Base-by-base conservation (phyloP, 2,329 filamentous ascomycete genomes). In the Neofusicoccum kwambonambiense region DNA sequence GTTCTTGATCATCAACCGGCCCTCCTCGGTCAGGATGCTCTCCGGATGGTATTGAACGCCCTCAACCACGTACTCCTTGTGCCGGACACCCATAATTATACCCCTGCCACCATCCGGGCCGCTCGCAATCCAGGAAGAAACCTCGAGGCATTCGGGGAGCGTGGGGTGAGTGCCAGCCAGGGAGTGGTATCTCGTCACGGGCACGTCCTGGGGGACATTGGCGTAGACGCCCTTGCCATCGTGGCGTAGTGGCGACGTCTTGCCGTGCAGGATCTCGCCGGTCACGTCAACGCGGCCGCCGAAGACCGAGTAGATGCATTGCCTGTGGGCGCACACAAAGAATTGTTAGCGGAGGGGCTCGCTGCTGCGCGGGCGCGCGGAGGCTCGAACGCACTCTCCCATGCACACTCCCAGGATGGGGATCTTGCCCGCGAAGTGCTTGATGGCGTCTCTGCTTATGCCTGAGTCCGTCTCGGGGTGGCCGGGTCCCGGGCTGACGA, bases 1-100 rank as follows among this genome's bases (percentile, higher is more conserved):
- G 78, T 98, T 99, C 74, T 88, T 89, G 75, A 99, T 87, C 91
- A 99, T 97, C 41, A 86, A 80, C 41, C 93, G 89, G 3, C 96
- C 95, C 65, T 95, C 88, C 51, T 90, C 92, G 0, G 94, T 97
- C 60, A 99, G 81, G 65, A 99, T 99, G 76, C 94, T 98, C 79
- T 99, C 95, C 0, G 95, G 95, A 71, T 99, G 95, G 72, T 98
- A 99, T 75, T 99, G 95, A 15, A 99, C 95, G 45, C 93, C 95
- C 77, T 99, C 95, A n/a, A 98, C 84, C 1, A 91, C 86, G 72
- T 89, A 90, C 73, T 95, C 87, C 81, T 94, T 97, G 82, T 99
- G 95, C 51, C 95, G 89, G 51, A 99, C 91, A 52, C 95, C 95
- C 90, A 98, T 97, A 71, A 99, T 99, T 66, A 98, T 88, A 35